A percentile compares a stretch with the other conserved stretches of the same genome.
Conservation (phyloP, 2,329 filamentous ascomycete genomes). For the Pestalotiopsis sp. region DNA sequence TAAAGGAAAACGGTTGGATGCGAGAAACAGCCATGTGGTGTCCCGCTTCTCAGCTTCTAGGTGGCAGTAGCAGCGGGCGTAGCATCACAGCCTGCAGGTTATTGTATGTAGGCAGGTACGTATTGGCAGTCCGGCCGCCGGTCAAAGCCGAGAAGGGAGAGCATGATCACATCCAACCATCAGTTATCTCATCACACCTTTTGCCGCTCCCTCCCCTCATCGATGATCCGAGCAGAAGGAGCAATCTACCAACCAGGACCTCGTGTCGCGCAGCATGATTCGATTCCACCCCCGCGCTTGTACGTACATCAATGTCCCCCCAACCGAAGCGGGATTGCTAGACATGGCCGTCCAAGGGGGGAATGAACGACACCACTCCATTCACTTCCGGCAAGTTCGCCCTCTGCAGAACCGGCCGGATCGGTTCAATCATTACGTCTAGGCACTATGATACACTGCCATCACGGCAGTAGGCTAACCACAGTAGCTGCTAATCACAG, state of each 20-base stretch:
- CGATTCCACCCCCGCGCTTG: background rate
- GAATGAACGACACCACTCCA: background rate
- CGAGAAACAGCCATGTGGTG: background rate
- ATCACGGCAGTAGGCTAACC: background rate
- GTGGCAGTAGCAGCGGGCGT: background rate
- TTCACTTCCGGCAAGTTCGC: background rate
- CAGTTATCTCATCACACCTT: background rate
- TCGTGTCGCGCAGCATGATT: constrained; percentile 1
- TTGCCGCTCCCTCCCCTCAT: background rate
- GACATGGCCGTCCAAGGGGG: background rate
- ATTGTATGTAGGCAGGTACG: background rate
- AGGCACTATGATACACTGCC: too few relatives aligned
- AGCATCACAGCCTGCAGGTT: background rate
- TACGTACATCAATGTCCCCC: background rate
- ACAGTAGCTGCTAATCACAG: background rate
- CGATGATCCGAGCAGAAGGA: background rate
- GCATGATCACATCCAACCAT: background rate
- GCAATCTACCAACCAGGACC: background rate
- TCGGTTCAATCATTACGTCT: background rate
- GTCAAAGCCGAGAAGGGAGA: background rate
- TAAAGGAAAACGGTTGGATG: background rate
- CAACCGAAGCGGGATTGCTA: background rate
- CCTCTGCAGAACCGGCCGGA: background rate
- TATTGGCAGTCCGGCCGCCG: background rate
- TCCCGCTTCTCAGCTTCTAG: background rate